phyloP scores from a whole-genome alignment of 495 filamentous ascomycete genomes.

The Xylaria cubensis region DNA sequence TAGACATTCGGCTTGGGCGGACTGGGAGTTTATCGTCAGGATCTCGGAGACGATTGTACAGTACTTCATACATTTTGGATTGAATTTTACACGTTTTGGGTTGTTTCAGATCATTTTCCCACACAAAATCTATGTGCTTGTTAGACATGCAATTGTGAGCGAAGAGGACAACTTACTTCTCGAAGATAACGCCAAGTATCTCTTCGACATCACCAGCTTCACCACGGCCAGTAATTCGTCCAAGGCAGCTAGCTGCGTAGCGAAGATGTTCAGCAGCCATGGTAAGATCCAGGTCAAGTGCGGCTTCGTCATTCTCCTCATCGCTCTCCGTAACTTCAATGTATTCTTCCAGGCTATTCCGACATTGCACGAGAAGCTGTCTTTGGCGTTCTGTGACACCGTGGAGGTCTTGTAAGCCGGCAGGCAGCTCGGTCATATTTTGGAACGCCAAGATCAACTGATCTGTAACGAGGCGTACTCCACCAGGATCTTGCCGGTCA shows the following conservation, averaged over 20 bases:
- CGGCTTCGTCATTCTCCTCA: constrained; percentile 41
- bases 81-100: neutral
- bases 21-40: neutral
- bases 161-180: constrained; percentile 67
- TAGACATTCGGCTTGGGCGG: neutral
- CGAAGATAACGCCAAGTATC: constrained; percentile 95
- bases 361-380: constrained; percentile 76
- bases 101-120: constrained; percentile 42
- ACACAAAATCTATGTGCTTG: constrained; percentile 46
- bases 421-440: constrained; percentile 69
- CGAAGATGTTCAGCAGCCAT: constrained; percentile 91
- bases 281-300: constrained; percentile 73
- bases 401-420: constrained; percentile 76
- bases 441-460: constrained; percentile 72
- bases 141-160: constrained; percentile 24
- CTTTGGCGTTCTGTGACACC: constrained; percentile 91
- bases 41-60: constrained; percentile 28
- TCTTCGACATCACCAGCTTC: constrained; percentile 94
- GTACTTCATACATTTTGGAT: constrained; percentile 18
- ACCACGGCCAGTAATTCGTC: constrained; percentile 86
- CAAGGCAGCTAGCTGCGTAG: constrained; percentile 77
- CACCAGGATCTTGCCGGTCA: constrained; percentile 62
- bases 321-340: constrained; percentile 51
- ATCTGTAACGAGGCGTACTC: constrained; percentile 71
- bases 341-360: constrained; percentile 72